Percentiles rank a stretch among this genome's conserved stretches.
Evolutionary conservation across 148 eudicot genomes (phyloP).

Genomic region (Chenopodium formosanum): DNA sequence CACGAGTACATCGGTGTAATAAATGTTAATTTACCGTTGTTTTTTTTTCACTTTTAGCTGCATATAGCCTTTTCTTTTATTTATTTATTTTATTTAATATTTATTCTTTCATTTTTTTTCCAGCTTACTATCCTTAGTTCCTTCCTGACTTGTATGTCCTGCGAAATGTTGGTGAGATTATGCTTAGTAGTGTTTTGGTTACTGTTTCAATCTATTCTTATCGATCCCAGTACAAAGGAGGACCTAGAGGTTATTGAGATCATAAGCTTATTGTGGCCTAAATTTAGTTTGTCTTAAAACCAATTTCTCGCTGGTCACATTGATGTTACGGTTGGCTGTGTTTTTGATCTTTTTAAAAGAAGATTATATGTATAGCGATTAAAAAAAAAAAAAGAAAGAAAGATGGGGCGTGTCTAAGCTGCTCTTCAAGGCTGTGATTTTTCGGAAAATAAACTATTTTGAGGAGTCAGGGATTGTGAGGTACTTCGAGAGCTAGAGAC

Average conservation of each 20-base stretch:
- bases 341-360: too few relatives aligned
- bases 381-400: not conserved
- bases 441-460: not conserved
- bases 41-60: too few relatives aligned
- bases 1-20: too few relatives aligned
- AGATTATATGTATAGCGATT: too few relatives aligned
- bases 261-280: not conserved
- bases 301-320: not conserved
- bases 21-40: too few relatives aligned
- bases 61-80: too few relatives aligned
- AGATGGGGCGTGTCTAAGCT: not conserved
- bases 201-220: not conserved
- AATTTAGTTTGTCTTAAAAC: not conserved
- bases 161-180: not conserved
- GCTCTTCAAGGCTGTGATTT: not conserved
- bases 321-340: not conserved
- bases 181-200: not conserved
- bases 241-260: not conserved
- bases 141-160: not conserved
- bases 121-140: not conserved
- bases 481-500: not conserved
- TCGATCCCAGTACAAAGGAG: not conserved
- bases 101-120: not conserved
- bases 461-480: not conserved
- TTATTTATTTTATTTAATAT: too few relatives aligned